Evolutionary conservation across 768 basidiomycete species (phyloP).

Genomic region (Amylocystis lapponica): DNA sequence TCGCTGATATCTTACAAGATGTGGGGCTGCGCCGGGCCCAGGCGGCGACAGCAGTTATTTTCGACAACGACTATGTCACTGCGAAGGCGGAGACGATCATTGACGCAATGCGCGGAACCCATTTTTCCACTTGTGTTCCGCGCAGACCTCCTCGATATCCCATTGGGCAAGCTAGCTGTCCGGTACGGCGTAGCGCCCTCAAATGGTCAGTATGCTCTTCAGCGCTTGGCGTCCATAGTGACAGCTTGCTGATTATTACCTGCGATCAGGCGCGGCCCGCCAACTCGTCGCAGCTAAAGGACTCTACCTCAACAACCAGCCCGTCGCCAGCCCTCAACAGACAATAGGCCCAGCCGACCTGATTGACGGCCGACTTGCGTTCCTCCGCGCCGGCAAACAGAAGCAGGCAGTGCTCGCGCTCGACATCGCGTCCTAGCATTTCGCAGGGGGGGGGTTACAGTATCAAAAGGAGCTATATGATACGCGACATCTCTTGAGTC

Average conservation of each 20-base stretch:
- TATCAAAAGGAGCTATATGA: not conserved
- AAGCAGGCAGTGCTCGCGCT: constrained; percentile 54
- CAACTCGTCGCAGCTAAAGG: constrained; percentile 60
- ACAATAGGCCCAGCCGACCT: constrained; percentile 41
- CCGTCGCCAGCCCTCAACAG: constrained; percentile 44
- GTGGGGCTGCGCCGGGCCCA: constrained; percentile 18
- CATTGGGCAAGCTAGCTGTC: constrained; percentile 58
- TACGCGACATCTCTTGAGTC: not conserved
- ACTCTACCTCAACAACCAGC: constrained; percentile 63
- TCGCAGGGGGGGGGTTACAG: too few species aligned
- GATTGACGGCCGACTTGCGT: constrained; percentile 53
- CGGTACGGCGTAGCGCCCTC: constrained; percentile 55
- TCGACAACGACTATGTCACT: constrained; percentile 18
- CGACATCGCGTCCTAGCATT: too few species aligned
- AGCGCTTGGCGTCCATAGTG: not conserved
- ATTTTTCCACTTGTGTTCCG: constrained; percentile 48
- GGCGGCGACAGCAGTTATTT: constrained; percentile 19
- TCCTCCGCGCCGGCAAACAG: constrained; percentile 73
- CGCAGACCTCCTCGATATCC: constrained; percentile 45
- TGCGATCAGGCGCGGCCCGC: constrained; percentile 52
- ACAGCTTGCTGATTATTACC: not conserved
- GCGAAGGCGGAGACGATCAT: constrained; percentile 54
- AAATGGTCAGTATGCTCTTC: constrained; percentile 44
- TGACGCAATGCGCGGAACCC: constrained; percentile 54
- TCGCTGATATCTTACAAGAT: constrained; percentile 7